phyloP scores from a whole-genome alignment of 306 rosid genomes.

The Trifolium fragiferum region DNA sequence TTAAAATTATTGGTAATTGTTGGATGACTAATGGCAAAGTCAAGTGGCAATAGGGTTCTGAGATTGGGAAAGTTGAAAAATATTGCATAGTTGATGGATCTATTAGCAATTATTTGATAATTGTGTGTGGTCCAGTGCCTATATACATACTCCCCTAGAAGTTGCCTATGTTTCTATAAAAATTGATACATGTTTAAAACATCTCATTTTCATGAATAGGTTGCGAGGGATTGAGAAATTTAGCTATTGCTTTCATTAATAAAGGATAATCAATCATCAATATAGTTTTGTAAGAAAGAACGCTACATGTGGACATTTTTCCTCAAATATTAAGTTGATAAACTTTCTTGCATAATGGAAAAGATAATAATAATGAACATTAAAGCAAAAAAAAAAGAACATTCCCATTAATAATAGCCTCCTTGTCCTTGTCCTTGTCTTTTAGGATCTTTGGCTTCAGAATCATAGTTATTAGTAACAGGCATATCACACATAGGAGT shows the following conservation, averaged over 20 bases:
- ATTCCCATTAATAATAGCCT: conserved; percentile 35
- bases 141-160: too few species aligned
- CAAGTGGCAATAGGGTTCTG: not conserved
- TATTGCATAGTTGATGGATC: not conserved
- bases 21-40: not conserved
- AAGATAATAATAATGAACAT: not conserved
- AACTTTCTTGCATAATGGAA: conserved; percentile 14
- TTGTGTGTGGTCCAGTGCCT: not conserved
- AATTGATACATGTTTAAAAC: not conserved
- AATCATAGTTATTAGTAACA: conserved; percentile 39
- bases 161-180: not conserved
- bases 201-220: not conserved
- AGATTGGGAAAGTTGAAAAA: not conserved
- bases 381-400: not conserved
- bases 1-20: not conserved
- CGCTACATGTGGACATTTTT: not conserved
- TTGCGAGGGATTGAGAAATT: not conserved
- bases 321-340: not conserved
- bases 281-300: not conserved
- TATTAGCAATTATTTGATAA: not conserved
- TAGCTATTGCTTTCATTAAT: not conserved
- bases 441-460: conserved; percentile 6
- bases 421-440: conserved; percentile 34
- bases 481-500: conserved; percentile 77
- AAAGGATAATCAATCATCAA: not conserved